These are phyloP conservation scores for Stentor coeruleus DNA, from an alignment of 73 alveolate species.

Conservation along the genomic window DNA sequence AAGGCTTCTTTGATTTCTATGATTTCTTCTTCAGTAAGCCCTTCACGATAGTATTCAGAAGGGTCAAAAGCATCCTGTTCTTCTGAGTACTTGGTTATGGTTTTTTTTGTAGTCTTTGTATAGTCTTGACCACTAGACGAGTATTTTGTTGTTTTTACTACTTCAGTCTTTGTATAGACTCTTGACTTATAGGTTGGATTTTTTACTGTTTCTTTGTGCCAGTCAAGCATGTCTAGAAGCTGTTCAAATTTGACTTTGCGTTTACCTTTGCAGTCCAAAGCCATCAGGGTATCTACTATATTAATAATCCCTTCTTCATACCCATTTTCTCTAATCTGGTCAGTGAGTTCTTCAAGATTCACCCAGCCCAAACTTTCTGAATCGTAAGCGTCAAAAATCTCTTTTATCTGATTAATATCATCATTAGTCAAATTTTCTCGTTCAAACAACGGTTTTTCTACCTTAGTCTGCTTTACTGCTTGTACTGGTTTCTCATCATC, in stretches of 20 bases:
- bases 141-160: neutral
- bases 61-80: neutral
- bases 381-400: neutral
- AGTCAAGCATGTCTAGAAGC: neutral
- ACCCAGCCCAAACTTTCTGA: neutral
- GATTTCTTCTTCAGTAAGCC: constrained; percentile 67
- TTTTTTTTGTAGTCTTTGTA: neutral
- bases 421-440: neutral
- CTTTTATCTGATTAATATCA: neutral
- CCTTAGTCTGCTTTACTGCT: neutral
- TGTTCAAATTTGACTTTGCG: neutral
- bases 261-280: neutral
- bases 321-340: neutral
- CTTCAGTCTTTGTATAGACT: neutral
- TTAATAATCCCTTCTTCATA: neutral
- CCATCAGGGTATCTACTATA: neutral
- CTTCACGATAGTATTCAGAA: neutral
- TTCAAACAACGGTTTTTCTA: neutral
- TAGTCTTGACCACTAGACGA: neutral
- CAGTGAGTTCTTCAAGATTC: neutral
- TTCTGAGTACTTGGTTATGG: neutral
- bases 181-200: neutral
- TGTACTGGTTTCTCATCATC: neutral
- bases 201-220: neutral
- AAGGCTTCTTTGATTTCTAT: constrained; percentile 54